phyloP scores from a whole-genome alignment of 345 rosid species.

The Populus deltoides region DNA sequence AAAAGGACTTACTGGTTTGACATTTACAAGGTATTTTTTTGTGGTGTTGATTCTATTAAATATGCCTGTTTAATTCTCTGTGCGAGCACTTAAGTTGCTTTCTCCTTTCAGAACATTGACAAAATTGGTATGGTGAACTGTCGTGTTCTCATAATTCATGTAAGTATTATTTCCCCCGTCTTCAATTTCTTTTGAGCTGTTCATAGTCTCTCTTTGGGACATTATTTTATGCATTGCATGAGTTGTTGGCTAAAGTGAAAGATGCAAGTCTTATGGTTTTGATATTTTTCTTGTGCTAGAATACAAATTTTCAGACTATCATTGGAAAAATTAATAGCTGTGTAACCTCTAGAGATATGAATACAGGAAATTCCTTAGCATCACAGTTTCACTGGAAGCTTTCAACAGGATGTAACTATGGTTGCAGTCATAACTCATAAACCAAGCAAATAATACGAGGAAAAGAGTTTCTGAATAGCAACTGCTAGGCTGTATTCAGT shows the following conservation, averaged over 20 bases:
- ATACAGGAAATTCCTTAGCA: neutral
- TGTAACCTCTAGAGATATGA: neutral
- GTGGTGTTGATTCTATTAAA: neutral
- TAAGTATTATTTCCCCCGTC: slow-evolving; percentile 38
- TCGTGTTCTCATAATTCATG: slow-evolving; percentile 83
- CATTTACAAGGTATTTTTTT: slow-evolving; percentile 69
- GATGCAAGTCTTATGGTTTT: neutral
- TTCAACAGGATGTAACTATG: neutral
- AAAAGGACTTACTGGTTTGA: slow-evolving; percentile 96
- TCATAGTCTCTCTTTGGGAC: neutral
- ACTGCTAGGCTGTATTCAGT: neutral
- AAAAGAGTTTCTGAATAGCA: neutral
- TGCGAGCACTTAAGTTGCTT: slow-evolving; percentile 5
- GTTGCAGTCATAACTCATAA: neutral
- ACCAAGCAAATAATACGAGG: neutral
- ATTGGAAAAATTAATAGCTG: neutral
- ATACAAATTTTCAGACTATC: neutral
- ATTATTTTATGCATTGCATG: neutral
- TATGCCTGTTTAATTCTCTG: slow-evolving; percentile 6
- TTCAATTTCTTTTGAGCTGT: neutral
- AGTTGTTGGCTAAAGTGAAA: neutral
- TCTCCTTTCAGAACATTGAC: slow-evolving; percentile 71
- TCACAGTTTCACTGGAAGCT: neutral
- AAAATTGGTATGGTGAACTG: slow-evolving; percentile 74
- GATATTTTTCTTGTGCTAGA: neutral